phyloP scores from a whole-genome alignment of 768 basidiomycete species.

The Lactarius akahatsu region DNA sequence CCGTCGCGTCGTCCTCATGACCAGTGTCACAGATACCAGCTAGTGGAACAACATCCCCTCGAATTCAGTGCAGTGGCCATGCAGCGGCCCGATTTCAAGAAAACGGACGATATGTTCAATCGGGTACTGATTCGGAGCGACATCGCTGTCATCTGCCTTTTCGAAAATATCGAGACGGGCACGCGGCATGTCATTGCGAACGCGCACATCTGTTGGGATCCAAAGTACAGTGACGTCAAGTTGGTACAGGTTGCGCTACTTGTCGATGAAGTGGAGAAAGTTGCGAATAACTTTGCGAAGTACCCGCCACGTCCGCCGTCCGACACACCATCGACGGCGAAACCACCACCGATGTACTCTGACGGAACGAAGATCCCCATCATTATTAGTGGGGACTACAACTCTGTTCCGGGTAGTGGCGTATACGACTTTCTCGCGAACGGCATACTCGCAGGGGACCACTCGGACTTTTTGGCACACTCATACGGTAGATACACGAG shows the following conservation, averaged over 20 bases:
- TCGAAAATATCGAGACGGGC: slow-evolving; percentile 86
- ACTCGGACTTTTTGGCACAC: slow-evolving; percentile 91
- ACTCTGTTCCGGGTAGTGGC: slow-evolving; percentile 82
- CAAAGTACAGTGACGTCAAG: slow-evolving; percentile 91
- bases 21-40: slow-evolving; percentile 62
- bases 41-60: slow-evolving; percentile 90
- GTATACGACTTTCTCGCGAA: slow-evolving; percentile 88
- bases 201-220: slow-evolving; percentile 92
- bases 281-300: slow-evolving; percentile 77
- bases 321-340: slow-evolving; percentile 40
- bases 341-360: slow-evolving; percentile 65
- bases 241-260: slow-evolving; percentile 93
- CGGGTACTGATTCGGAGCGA: slow-evolving; percentile 94
- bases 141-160: slow-evolving; percentile 80
- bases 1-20: not conserved
- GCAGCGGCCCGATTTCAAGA: slow-evolving; percentile 91
- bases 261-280: slow-evolving; percentile 91
- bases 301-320: slow-evolving; percentile 66
- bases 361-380: slow-evolving; percentile 89
- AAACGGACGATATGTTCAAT: slow-evolving; percentile 99
- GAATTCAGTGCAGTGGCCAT: slow-evolving; percentile 93
- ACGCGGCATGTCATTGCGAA: slow-evolving; percentile 88
- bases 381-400: slow-evolving; percentile 94
- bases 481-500: slow-evolving; percentile 91
- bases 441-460: slow-evolving; percentile 67